Conservation (phyloP, 805 yeast genomes). For the Wilhelminamyces savonicus region DNA sequence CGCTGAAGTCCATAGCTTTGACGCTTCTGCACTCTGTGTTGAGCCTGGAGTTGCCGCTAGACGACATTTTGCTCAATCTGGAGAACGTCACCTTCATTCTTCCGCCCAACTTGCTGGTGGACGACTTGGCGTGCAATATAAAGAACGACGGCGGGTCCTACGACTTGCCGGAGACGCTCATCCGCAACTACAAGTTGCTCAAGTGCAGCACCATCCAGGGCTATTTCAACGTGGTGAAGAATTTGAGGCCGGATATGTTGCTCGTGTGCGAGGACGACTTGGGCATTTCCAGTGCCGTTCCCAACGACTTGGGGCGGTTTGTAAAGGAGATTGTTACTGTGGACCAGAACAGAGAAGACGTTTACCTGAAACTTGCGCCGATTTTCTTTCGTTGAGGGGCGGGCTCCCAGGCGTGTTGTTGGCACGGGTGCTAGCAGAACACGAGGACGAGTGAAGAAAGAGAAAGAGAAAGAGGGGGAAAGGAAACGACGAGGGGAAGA, state of each 20-base stretch:
- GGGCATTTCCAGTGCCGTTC: slow-evolving; percentile 24
- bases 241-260: slow-evolving; percentile 34
- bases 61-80: slow-evolving; percentile 29
- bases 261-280: slow-evolving; percentile 37
- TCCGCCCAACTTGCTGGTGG: slow-evolving; percentile 36
- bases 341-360: slow-evolving; percentile 17
- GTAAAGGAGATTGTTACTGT: slow-evolving; percentile 29
- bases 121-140: slow-evolving; percentile 25
- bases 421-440: too few species aligned
- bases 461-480: too few species aligned
- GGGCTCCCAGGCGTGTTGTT: too few species aligned
- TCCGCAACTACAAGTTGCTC: slow-evolving; percentile 32
- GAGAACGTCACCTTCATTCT: slow-evolving; percentile 38
- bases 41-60: slow-evolving; percentile 28
- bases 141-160: slow-evolving; percentile 2
- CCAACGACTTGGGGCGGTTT: slow-evolving; percentile 31
- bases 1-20: slow-evolving; percentile 31
- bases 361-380: slow-evolving; percentile 13
- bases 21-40: slow-evolving; percentile 38
- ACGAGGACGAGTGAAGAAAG: too few species aligned
- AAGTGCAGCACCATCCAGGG: slow-evolving; percentile 36
- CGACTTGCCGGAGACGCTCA: slow-evolving; percentile 16
- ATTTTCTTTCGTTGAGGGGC: slow-evolving; percentile 11
- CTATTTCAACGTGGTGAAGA: slow-evolving; percentile 31
- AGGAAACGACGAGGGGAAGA: too few species aligned